Evolutionary conservation across 1,284 basidiomycete genomes (phyloP).

Genomic region (Microbotryomycetes sp.): DNA sequence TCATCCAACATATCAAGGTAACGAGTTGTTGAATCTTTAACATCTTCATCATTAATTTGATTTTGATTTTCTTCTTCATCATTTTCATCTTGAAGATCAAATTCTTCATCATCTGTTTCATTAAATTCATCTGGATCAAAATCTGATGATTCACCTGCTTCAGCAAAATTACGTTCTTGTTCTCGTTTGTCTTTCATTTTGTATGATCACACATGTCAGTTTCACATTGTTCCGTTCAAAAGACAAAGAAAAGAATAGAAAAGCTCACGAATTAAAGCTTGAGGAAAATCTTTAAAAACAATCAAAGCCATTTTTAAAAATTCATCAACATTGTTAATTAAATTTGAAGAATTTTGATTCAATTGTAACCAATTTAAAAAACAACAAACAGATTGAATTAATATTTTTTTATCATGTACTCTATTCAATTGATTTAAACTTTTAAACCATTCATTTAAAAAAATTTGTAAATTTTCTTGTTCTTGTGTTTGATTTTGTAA

Average conservation of each 20-base stretch:
- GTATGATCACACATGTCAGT: not conserved
- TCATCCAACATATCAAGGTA: slow-evolving; percentile 32
- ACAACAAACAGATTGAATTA: slow-evolving; percentile 65
- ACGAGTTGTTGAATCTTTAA: slow-evolving; percentile 19
- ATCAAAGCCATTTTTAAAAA: slow-evolving; percentile 63
- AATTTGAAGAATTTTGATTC: slow-evolving; percentile 3
- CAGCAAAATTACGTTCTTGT: slow-evolving; percentile 17
- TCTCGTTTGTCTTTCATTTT: slow-evolving; percentile 50
- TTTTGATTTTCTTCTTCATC: slow-evolving; percentile 11
- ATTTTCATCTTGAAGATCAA: slow-evolving; percentile 16
- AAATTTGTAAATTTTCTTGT: slow-evolving; percentile 51
- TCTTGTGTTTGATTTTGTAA: slow-evolving; percentile 66
- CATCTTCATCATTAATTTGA: slow-evolving; percentile 21
- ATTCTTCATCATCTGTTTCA: slow-evolving; percentile 32
- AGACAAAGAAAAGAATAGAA: not conserved
- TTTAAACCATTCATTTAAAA: slow-evolving; percentile 77
- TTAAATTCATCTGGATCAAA: slow-evolving; percentile 15
- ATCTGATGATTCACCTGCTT: slow-evolving; percentile 3
- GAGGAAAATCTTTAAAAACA: slow-evolving; percentile 66
- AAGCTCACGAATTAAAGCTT: slow-evolving; percentile 59
- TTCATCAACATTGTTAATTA: slow-evolving; percentile 37
- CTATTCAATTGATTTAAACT: slow-evolving; percentile 59
- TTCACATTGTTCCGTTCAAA: not conserved
- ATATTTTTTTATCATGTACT: slow-evolving; percentile 87
- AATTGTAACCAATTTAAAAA: slow-evolving; percentile 61